Conservation (phyloP, 1,139 yeast species). For the Pichia cactophila region DNA sequence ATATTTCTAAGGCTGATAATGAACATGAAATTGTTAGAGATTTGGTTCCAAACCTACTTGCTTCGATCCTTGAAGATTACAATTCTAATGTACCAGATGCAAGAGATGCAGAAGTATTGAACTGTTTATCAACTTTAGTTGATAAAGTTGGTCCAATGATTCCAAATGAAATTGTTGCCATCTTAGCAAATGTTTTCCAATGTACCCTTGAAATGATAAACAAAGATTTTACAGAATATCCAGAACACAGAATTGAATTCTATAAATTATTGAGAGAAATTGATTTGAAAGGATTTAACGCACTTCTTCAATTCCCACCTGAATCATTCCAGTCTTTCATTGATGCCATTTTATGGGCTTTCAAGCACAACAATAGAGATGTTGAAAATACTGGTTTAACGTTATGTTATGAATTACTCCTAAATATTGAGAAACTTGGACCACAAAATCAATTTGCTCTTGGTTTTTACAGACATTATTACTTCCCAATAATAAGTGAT, state of each 20-base stretch:
- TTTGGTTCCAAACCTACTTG: slow-evolving; percentile 74
- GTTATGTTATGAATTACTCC: slow-evolving; percentile 71
- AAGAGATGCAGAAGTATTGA: slow-evolving; percentile 94
- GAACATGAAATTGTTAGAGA: slow-evolving; percentile 79
- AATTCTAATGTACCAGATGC: slow-evolving; percentile 88
- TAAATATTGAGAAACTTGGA: slow-evolving; percentile 74
- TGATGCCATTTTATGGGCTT: slow-evolving; percentile 96
- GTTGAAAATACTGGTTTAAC: slow-evolving; percentile 88
- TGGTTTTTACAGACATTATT: slow-evolving; percentile 82
- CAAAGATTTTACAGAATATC: slow-evolving; percentile 91
- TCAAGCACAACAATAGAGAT: slow-evolving; percentile 92
- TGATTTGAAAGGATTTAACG: slow-evolving; percentile 76
- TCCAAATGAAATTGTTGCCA: slow-evolving; percentile 83
- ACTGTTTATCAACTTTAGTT: slow-evolving; percentile 89
- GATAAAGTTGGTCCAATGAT: slow-evolving; percentile 80
- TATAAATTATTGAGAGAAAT: slow-evolving; percentile 84
- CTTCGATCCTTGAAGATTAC: slow-evolving; percentile 86
- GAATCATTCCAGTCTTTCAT: slow-evolving; percentile 86
- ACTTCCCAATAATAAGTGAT: slow-evolving; percentile 83
- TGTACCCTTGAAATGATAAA: slow-evolving; percentile 94
- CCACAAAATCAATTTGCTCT: slow-evolving; percentile 65
- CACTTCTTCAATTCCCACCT: slow-evolving; percentile 81
- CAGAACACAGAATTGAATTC: slow-evolving; percentile 96
- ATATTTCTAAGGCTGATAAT: slow-evolving; percentile 80
- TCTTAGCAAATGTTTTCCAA: slow-evolving; percentile 86